A percentile compares a stretch with the other conserved stretches of the same genome.
Conservation (phyloP, 805 yeast genomes). For the Schwanniomyces sp. region DNA sequence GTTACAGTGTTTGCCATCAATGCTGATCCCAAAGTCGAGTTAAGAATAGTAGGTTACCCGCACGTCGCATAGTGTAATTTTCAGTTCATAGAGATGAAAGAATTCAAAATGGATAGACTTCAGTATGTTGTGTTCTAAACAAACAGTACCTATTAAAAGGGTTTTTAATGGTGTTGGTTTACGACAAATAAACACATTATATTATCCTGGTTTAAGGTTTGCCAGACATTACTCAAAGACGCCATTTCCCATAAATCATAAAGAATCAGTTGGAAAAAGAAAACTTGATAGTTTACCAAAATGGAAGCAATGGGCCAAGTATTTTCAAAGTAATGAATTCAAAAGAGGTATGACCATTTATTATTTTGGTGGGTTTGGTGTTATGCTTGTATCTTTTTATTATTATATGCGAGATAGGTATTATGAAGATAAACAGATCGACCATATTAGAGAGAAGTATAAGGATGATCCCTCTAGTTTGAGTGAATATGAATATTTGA, state of each 20-base stretch:
- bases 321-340: constrained; percentile 53
- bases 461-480: constrained; percentile 35
- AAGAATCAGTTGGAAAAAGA: constrained; percentile 24
- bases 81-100: not conserved
- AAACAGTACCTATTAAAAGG: not conserved
- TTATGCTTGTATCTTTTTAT: constrained; percentile 58
- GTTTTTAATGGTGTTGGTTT: not conserved
- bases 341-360: constrained; percentile 59
- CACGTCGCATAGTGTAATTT: not conserved
- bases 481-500: constrained; percentile 63
- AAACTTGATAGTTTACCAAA: constrained; percentile 30
- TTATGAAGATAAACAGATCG: constrained; percentile 62
- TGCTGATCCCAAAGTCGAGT: not conserved
- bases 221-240: constrained; percentile 13
- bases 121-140: not conserved
- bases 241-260: constrained; percentile 38
- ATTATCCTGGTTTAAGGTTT: not conserved
- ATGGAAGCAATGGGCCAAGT: constrained; percentile 40
- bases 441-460: constrained; percentile 38
- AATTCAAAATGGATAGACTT: not conserved
- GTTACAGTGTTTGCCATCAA: not conserved
- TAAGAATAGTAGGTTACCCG: not conserved
- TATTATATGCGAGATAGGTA: constrained; percentile 67
- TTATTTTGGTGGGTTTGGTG: constrained; percentile 58
- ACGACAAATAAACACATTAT: not conserved